Evolutionary conservation across 495 filamentous ascomycete species (phyloP).

Genomic region (Penicillium angulare): DNA sequence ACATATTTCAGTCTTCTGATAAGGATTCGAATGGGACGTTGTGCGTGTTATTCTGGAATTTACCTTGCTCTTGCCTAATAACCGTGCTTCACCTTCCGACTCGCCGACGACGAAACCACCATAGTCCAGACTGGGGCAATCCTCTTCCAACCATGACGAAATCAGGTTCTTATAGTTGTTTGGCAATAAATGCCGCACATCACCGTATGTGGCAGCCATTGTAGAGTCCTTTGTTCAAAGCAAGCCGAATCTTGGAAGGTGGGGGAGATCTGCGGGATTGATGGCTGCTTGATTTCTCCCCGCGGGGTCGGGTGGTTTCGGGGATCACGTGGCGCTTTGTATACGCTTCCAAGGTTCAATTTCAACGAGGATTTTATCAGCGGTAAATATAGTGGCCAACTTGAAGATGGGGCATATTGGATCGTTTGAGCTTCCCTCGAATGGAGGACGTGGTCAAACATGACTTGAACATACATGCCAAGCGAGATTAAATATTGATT

Average conservation of each 20-base stretch:
- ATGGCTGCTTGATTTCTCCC: constrained; percentile 10
- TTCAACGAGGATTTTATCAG: too few relatives aligned
- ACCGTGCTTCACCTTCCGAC: constrained; percentile 67
- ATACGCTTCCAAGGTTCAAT: too few relatives aligned
- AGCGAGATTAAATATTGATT: too few relatives aligned
- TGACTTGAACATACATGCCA: too few relatives aligned
- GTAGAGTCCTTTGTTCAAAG: background rate
- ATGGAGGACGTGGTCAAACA: too few relatives aligned
- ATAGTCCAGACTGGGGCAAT: constrained; percentile 94
- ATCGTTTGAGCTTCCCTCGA: too few relatives aligned
- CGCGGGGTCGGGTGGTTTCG: constrained; percentile 22
- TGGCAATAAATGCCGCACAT: constrained; percentile 78
- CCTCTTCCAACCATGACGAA: constrained; percentile 85
- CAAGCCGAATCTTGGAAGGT: background rate
- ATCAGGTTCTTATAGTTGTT: constrained; percentile 78
- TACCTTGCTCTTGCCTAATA: constrained; percentile 82
- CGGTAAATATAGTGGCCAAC: too few relatives aligned
- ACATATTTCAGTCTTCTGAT: background rate
- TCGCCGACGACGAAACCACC: constrained; percentile 96
- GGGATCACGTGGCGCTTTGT: constrained; percentile 23
- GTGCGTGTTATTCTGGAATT: background rate
- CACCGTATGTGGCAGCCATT: constrained; percentile 68
- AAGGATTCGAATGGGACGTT: too few relatives aligned
- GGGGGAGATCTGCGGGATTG: constrained; percentile 7
- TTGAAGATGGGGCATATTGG: too few relatives aligned